These are phyloP conservation scores for Scheffersomyces titani DNA, from an alignment of 1,139 yeast genomes.

Conservation along the genomic window DNA sequence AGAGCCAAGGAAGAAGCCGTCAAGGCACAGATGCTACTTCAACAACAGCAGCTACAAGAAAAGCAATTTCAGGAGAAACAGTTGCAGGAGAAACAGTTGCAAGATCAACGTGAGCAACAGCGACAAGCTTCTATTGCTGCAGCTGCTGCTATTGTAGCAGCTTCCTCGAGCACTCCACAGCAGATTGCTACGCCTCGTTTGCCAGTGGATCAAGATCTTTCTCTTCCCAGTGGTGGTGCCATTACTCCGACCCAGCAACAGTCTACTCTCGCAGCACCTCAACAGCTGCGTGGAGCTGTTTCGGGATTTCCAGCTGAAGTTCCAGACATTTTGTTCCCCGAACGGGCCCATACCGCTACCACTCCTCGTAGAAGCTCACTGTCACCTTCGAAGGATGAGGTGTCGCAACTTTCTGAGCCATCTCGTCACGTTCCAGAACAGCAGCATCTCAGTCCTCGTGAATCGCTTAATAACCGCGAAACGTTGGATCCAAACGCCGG, in stretches of 20 bases:
- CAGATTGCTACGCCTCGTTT: neutral
- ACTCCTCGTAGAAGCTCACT: conserved; percentile 16
- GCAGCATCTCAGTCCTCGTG: conserved; percentile 33
- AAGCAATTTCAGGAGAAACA: conserved; percentile 16
- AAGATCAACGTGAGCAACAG: conserved; percentile 7
- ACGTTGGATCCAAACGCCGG: conserved; percentile 36
- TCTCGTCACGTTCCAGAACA: conserved; percentile 28
- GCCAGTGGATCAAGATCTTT: neutral
- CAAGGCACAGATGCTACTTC: conserved; percentile 17
- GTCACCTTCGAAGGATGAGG: conserved; percentile 13
- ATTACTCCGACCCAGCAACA: conserved; percentile 5
- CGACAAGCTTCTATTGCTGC: neutral
- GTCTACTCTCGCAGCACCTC: conserved; percentile 1
- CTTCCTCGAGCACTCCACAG: neutral
- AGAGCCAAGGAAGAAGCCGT: conserved; percentile 55
- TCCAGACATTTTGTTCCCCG: conserved; percentile 47
- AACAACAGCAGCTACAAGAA: conserved; percentile 22
- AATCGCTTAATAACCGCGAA: conserved; percentile 17
- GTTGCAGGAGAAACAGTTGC: conserved; percentile 7
- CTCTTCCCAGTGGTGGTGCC: conserved; percentile 4
- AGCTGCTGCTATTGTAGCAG: neutral
- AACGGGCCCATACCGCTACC: conserved; percentile 66
- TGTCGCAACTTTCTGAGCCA: conserved; percentile 8
- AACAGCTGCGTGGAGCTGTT: neutral
- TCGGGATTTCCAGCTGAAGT: neutral